phyloP scores from a whole-genome alignment of 306 rosid species.

The Pueraria montana region DNA sequence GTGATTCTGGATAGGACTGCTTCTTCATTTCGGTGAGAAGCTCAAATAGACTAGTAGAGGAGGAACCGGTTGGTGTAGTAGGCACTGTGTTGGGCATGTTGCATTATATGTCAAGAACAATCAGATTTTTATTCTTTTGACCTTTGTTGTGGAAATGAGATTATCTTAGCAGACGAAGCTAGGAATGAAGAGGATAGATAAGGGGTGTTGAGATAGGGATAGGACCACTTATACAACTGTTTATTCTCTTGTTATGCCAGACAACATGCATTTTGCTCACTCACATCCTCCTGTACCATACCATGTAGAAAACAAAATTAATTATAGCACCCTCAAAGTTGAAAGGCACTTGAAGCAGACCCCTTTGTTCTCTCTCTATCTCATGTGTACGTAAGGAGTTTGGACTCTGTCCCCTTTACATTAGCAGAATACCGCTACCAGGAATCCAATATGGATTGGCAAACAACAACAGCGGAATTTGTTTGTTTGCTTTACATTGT shows the following conservation, averaged over 20 bases:
- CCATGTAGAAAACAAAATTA: conserved; percentile 55
- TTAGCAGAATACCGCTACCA: background rate
- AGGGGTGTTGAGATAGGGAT: conserved; percentile 36
- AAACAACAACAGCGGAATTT: conserved; percentile 17
- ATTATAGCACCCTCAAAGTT: conserved; percentile 46
- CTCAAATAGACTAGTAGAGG: conserved; percentile 38
- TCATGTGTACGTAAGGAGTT: conserved; percentile 25
- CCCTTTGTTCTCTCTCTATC: conserved; percentile 33
- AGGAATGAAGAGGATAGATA: conserved; percentile 50
- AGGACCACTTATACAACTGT: conserved; percentile 62
- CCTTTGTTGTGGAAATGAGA: conserved; percentile 39
- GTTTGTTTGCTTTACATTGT: conserved; percentile 27
- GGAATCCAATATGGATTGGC: conserved; percentile 47
- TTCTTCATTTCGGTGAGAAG: conserved; percentile 54
- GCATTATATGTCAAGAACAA: conserved; percentile 18
- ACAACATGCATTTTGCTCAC: conserved; percentile 33
- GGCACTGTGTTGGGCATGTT: conserved; percentile 39
- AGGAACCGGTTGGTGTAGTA: conserved; percentile 6
- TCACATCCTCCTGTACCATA: background rate
- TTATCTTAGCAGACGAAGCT: conserved; percentile 35
- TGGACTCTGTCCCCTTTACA: conserved; percentile 16
- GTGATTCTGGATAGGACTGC: conserved; percentile 47
- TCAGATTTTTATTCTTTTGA: conserved; percentile 33
- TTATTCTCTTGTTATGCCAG: conserved; percentile 53
- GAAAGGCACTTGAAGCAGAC: conserved; percentile 50